Conservation (phyloP, 2,329 filamentous ascomycete species). For the Aspergillus fumigatus region DNA sequence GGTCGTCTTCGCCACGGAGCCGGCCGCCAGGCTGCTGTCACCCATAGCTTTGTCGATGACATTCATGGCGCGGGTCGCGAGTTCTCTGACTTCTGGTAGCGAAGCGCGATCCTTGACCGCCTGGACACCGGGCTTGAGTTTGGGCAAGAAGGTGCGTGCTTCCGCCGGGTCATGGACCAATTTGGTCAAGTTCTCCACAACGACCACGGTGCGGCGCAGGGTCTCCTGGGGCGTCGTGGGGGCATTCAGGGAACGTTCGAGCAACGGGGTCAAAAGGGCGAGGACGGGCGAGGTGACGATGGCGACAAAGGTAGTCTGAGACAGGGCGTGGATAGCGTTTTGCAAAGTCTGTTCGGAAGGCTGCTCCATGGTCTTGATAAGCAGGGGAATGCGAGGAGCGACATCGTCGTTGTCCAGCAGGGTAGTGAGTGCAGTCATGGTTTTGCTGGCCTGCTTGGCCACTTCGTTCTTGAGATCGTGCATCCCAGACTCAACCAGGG, state of each 20-base stretch:
- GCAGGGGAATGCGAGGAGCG: slow-evolving; percentile 79
- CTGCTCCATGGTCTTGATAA: slow-evolving; percentile 93
- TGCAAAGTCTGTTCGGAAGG: slow-evolving; percentile 83
- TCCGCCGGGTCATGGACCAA: slow-evolving; percentile 94
- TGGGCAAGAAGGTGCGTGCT: slow-evolving; percentile 89
- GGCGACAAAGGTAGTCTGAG: slow-evolving; percentile 97
- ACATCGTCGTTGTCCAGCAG: slow-evolving; percentile 97
- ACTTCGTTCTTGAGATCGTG: slow-evolving; percentile 89
- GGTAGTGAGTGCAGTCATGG: slow-evolving; percentile 85
- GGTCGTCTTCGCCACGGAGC: slow-evolving; percentile 59
- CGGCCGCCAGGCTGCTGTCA: slow-evolving; percentile 53
- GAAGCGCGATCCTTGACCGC: slow-evolving; percentile 81
- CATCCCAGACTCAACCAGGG: slow-evolving; percentile 88
- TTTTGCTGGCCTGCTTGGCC: slow-evolving; percentile 79
- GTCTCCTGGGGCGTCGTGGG: slow-evolving; percentile 91
- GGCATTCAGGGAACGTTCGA: slow-evolving; percentile 90
- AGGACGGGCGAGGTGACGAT: slow-evolving; percentile 93
- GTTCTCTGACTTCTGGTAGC: slow-evolving; percentile 87
- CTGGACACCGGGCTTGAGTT: slow-evolving; percentile 90
- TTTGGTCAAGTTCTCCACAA: slow-evolving; percentile 97
- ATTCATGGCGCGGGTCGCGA: slow-evolving; percentile 73
- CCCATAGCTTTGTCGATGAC: slow-evolving; percentile 95
- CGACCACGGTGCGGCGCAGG: slow-evolving; percentile 88
- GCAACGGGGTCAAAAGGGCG: slow-evolving; percentile 85
- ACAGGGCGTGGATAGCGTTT: slow-evolving; percentile 94